Percentiles rank a stretch among this genome's conserved stretches.
Conservation (phyloP, 2,329 filamentous ascomycete species). For the Tolypocladium guangdongense region DNA sequence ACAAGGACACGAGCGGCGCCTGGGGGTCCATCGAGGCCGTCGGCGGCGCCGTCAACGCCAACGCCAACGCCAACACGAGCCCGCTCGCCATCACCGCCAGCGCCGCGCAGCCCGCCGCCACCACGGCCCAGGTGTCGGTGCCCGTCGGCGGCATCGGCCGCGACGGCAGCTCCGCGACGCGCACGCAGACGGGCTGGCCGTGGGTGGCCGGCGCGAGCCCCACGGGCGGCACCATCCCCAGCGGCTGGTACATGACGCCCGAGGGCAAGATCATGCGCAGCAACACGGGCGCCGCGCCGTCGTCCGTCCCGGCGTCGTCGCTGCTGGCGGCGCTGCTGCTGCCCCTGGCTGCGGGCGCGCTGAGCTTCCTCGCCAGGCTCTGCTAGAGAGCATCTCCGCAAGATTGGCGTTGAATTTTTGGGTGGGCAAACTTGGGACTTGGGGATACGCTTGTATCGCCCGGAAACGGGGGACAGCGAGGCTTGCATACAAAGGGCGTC, state of each 20-base stretch:
- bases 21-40: constrained; percentile 75
- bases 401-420: neutral
- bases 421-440: neutral
- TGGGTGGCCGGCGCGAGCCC: constrained; percentile 50
- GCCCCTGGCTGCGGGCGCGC: constrained; percentile 14
- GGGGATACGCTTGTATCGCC: neutral
- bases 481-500: neutral
- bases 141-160: constrained; percentile 59
- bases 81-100: constrained; percentile 40
- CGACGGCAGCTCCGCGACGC: constrained; percentile 39
- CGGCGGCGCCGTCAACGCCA: constrained; percentile 67
- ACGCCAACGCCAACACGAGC: constrained; percentile 42
- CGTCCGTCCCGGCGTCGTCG: constrained; percentile 7
- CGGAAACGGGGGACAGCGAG: neutral
- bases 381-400: neutral
- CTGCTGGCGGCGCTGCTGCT: constrained; percentile 13
- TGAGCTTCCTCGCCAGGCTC: constrained; percentile 10
- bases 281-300: constrained; percentile 28
- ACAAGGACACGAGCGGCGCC: constrained; percentile 64
- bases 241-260: constrained; percentile 70
- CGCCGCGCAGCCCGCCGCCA: constrained; percentile 52
- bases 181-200: constrained; percentile 53
- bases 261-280: constrained; percentile 71
- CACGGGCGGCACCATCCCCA: constrained; percentile 51
- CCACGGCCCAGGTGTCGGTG: constrained; percentile 51